Base-by-base conservation (phyloP, 805 yeast species). In the Wickerhamomyces canadensis region DNA sequence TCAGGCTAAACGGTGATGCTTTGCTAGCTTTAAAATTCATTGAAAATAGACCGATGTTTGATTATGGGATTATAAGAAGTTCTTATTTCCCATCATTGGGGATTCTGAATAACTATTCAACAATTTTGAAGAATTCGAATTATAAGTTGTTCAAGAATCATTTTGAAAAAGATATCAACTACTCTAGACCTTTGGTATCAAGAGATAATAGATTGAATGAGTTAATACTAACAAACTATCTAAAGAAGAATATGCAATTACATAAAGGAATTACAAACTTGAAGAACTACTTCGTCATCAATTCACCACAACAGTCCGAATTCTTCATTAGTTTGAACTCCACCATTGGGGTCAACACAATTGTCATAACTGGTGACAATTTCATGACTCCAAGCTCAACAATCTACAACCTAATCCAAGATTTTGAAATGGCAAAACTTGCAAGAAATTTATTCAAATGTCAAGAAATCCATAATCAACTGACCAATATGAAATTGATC, bases 51-150 rank as follows among this genome's bases (percentile, higher is more conserved):
- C 19, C 34, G 1, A 24, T 22, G 9, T 39, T 40, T 31, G 52
- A 42, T 23, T 51, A 47, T 40, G 55, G 54, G n/a, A 36, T 51
- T 9, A 18, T 51, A 16, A 42, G 55, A 37, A 44, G 49, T 6
- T 35, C 32, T 10, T 51, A 49, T 32, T 51, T 42, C 26, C 44
- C 45, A 8, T 39, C 47, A 4, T 29, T 51, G 30, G 51, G 51
- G 3, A 19, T 33, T 1, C n/a, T 37, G 19, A 25, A 29, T 8
- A 41, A 43, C 5, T 49, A 44, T 30, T 27, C 37, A 12, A 24
- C 24, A 2, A 15, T 49, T 2, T 31, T 49, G 15, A 24, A 33
- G 14, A 33, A 27, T 7, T 28, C 52, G 1, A 44, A 47, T 25
- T 14, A 17, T 6, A 32, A n/a, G 5, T 19, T 45, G 5, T 49